Percentiles rank a stretch among this genome's conserved stretches.
Evolutionary conservation across 2,329 filamentous ascomycete species (phyloP).

Genomic region (Torrubiella hemipterigena): DNA sequence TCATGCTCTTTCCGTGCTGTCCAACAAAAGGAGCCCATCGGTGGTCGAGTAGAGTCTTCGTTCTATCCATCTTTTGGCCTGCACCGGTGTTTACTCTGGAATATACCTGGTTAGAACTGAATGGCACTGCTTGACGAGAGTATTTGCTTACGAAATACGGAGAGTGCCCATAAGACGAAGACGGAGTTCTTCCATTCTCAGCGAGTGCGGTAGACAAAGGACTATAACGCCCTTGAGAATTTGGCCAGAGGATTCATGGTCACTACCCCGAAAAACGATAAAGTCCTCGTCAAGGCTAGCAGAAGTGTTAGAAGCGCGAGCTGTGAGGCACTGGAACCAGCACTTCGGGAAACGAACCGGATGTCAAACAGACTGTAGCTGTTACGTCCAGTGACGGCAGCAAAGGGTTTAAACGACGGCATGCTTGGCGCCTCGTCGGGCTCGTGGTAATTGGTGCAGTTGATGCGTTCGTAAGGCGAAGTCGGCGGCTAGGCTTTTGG

Average conservation of each 20-base stretch:
- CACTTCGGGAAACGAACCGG: constrained; percentile 28
- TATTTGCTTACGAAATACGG: constrained; percentile 45
- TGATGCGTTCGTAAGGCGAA: no score
- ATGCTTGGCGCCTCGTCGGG: no score
- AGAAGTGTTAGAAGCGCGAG: constrained; percentile 3
- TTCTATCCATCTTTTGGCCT: constrained; percentile 47
- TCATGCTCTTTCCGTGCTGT: constrained; percentile 40
- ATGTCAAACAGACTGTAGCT: constrained; percentile 46
- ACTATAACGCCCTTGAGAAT: constrained; percentile 63
- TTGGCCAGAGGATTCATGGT: constrained; percentile 65
- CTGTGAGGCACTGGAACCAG: constrained; percentile 1
- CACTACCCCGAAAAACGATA: constrained; percentile 63
- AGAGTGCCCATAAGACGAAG: constrained; percentile 60
- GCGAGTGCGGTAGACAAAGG: constrained; percentile 55
- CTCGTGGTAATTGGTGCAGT: no score
- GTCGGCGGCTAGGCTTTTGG: not conserved
- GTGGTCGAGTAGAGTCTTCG: constrained; percentile 51
- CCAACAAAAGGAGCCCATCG: constrained; percentile 56
- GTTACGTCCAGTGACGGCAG: constrained; percentile 36
- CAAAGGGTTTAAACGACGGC: constrained; percentile 46
- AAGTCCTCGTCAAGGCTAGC: constrained; percentile 65
- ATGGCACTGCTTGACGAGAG: not conserved
- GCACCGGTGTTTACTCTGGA: constrained; percentile 46
- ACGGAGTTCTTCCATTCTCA: constrained; percentile 63
- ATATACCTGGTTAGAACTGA: constrained; percentile 39